phyloP scores from a whole-genome alignment of 129 eudicot species.

The Kitagawia praeruptora region DNA sequence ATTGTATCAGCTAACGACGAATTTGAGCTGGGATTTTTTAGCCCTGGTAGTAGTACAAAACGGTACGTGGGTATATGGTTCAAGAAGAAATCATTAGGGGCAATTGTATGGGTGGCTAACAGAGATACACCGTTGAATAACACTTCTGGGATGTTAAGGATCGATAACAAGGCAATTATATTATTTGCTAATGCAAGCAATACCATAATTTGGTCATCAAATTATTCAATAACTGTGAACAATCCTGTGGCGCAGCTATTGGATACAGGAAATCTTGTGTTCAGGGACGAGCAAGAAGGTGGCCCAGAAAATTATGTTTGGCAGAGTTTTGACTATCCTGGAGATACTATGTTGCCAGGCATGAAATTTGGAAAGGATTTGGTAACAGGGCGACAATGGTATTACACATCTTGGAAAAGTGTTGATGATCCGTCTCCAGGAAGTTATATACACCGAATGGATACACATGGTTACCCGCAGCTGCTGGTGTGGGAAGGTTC shows the following conservation, averaged over 20 bases:
- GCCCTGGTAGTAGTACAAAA: constrained; percentile 2
- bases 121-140: not conserved
- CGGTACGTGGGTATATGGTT: constrained; percentile 28
- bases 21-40: constrained; percentile 9
- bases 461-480: constrained; percentile 2
- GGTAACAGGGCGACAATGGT: not conserved
- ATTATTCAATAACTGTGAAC: not conserved
- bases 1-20: constrained; percentile 16
- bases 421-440: constrained; percentile 10
- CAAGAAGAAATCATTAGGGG: constrained; percentile 15
- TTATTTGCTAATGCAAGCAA: not conserved
- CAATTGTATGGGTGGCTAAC: constrained; percentile 17
- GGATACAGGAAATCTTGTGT: constrained; percentile 18
- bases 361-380: not conserved
- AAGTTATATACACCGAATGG: not conserved
- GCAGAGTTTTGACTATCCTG: constrained; percentile 24
- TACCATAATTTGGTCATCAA: constrained; percentile 1
- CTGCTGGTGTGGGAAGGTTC: not conserved
- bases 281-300: not conserved
- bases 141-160: not conserved
- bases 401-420: not conserved
- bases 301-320: constrained; percentile 1
- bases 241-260: constrained; percentile 9
- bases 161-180: not conserved
- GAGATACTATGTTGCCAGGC: constrained; percentile 8